These are phyloP conservation scores for Phytopythium mirpurense DNA, from an alignment of 352 stramenopile genomes.

Conservation along the genomic window DNA sequence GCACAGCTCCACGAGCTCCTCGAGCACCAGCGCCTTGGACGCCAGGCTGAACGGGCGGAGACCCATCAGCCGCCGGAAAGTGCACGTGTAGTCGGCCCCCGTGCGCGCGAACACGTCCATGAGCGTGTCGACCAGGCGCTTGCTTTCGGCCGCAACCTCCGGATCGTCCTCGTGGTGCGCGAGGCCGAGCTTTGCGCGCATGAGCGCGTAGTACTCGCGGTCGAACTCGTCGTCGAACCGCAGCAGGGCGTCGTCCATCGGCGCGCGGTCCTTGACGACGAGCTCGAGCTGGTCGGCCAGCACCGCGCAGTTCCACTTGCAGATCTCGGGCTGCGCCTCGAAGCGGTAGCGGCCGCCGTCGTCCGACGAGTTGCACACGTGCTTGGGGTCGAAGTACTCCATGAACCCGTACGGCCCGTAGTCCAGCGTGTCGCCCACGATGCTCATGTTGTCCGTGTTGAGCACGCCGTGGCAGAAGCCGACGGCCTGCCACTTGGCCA, in stretches of 20 bases:
- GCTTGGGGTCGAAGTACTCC: conserved; percentile 84
- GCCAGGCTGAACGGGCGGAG: conserved; percentile 36
- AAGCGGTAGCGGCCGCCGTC: conserved; percentile 78
- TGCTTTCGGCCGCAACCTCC: conserved; percentile 27
- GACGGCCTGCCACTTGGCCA: conserved; percentile 80
- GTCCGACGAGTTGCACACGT: conserved; percentile 83
- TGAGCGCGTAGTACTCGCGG: conserved; percentile 47
- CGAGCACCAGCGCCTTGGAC: conserved; percentile 21
- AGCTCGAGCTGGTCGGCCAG: conserved; percentile 63
- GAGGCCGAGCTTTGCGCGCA: conserved; percentile 70
- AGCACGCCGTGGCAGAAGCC: conserved; percentile 91
- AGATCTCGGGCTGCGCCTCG: conserved; percentile 77
- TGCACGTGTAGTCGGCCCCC: conserved; percentile 72
- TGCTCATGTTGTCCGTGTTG: conserved; percentile 93
- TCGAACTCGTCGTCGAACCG: conserved; percentile 46
- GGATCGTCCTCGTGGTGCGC: conserved; percentile 11
- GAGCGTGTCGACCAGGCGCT: conserved; percentile 39
- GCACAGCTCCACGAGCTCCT: conserved; percentile 52
- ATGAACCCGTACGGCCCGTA: conserved; percentile 93
- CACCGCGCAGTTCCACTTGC: conserved; percentile 80
- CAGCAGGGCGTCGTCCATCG: conserved; percentile 8
- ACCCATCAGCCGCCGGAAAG: conserved; percentile 53
- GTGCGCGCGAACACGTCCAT: conserved; percentile 57
- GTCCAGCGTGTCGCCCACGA: conserved; percentile 89
- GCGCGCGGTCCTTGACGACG: conserved; percentile 22